These are phyloP conservation scores for Dillenia turbinata DNA, from an alignment of 164 flowering plant species.

Conservation along the genomic window DNA sequence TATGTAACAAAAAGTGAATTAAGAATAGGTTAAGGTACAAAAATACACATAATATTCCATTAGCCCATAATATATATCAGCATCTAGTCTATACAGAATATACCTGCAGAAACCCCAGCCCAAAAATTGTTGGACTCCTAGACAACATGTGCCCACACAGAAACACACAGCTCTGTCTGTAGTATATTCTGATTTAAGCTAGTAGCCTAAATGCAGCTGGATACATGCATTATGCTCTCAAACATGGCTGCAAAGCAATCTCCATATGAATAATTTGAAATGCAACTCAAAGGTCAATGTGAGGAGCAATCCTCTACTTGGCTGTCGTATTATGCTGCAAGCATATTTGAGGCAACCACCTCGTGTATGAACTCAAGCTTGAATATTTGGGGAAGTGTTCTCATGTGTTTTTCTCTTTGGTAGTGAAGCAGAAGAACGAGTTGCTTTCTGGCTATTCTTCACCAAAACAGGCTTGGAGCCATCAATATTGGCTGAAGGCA, in stretches of 20 bases:
- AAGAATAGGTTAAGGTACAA: too few species aligned
- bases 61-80: too few species aligned
- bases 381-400: slow-evolving; percentile 73
- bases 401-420: slow-evolving; percentile 34
- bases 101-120: too few species aligned
- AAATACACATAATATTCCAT: too few species aligned
- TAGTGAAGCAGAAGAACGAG: slow-evolving; percentile 17
- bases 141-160: too few species aligned
- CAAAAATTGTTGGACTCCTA: too few species aligned
- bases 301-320: neutral
- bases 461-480: slow-evolving; percentile 18
- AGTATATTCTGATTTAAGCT: too few species aligned
- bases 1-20: too few species aligned
- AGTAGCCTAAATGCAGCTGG: too few species aligned
- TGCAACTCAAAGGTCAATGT: neutral
- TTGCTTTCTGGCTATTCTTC: slow-evolving; percentile 22
- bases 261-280: neutral
- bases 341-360: neutral
- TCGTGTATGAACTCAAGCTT: slow-evolving; percentile 17
- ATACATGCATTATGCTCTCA: too few species aligned
- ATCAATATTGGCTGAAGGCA: slow-evolving; percentile 24
- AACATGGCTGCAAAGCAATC: neutral
- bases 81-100: too few species aligned
- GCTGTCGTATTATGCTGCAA: neutral
- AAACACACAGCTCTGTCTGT: too few species aligned